A percentile compares a stretch with the other conserved stretches of the same genome.
Evolutionary conservation across 2,329 filamentous ascomycete genomes (phyloP).

Genomic region (Acephala macrosclerotiorum): DNA sequence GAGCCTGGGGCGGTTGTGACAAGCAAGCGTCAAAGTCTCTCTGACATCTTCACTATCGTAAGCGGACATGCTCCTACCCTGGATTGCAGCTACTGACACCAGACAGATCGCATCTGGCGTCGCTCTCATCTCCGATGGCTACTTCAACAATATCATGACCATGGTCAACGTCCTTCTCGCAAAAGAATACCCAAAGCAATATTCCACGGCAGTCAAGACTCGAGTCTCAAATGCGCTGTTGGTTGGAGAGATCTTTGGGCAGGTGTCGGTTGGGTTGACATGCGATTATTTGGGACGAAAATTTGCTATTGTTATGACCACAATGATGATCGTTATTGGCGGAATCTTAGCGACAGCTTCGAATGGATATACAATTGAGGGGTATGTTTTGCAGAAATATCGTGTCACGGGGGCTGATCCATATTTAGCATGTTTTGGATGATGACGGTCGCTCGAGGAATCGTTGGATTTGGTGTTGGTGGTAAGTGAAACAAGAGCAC

Average conservation of each 20-base stretch:
- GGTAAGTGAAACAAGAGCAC: constrained; percentile 38
- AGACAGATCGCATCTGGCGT: constrained; percentile 41
- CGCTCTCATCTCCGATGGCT: constrained; percentile 46
- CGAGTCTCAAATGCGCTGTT: constrained; percentile 50
- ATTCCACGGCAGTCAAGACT: constrained; percentile 31
- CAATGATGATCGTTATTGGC: constrained; percentile 54
- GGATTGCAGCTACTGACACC: constrained; percentile 5
- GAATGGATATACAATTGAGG: constrained; percentile 52
- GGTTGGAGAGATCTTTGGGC: constrained; percentile 51
- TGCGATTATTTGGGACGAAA: constrained; percentile 56
- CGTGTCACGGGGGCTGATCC: neutral
- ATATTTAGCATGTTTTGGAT: constrained; percentile 57
- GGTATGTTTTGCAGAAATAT: constrained; percentile 18
- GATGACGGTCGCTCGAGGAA: constrained; percentile 56
- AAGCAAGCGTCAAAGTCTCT: constrained; percentile 36
- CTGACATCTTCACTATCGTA: constrained; percentile 42
- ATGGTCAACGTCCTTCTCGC: constrained; percentile 45
- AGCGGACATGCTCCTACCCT: constrained; percentile 8
- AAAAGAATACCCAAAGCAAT: constrained; percentile 37
- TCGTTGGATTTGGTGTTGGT: constrained; percentile 55
- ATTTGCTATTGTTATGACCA: constrained; percentile 53
- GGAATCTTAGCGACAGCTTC: constrained; percentile 52
- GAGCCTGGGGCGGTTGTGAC: neutral
- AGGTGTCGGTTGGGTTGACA: constrained; percentile 50
- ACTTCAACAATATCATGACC: constrained; percentile 47